Evolutionary conservation across 345 rosid species (phyloP).

Genomic region (Isatis tinctoria): DNA sequence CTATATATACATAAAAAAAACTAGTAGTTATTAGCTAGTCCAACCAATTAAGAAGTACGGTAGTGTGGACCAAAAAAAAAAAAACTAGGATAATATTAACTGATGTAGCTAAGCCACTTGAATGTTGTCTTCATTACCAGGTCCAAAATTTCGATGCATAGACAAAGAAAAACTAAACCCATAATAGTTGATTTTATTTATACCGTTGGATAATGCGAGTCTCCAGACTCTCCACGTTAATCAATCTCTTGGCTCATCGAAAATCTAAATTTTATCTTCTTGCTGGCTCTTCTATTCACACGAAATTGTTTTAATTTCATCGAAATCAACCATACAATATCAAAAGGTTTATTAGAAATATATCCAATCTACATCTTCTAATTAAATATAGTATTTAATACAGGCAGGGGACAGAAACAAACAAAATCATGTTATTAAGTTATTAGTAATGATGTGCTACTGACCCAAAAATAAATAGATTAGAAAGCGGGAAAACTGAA

Average conservation of each 20-base stretch:
- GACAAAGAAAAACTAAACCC: not conserved
- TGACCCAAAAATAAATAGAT: not conserved
- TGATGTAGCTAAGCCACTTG: conserved; percentile 1
- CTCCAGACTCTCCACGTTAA: not conserved
- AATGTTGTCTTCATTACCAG: not conserved
- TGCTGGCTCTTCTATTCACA: not conserved
- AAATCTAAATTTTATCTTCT: not conserved
- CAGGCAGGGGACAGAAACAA: not conserved
- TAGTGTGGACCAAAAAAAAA: not conserved
- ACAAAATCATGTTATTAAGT: not conserved
- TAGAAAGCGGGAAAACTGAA: not conserved
- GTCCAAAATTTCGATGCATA: not conserved
- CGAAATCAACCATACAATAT: not conserved
- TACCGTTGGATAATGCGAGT: not conserved
- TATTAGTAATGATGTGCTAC: not conserved
- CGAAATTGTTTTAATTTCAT: not conserved
- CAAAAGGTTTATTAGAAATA: not conserved
- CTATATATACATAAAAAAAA: not conserved
- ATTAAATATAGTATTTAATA: not conserved
- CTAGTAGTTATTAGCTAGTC: not conserved
- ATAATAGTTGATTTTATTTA: not conserved
- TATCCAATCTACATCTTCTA: not conserved
- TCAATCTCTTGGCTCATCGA: not conserved
- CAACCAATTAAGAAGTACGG: not conserved
- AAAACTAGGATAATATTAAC: not conserved